Conservation (phyloP, 345 rosid species). For the Abelmoschus esculentus region DNA sequence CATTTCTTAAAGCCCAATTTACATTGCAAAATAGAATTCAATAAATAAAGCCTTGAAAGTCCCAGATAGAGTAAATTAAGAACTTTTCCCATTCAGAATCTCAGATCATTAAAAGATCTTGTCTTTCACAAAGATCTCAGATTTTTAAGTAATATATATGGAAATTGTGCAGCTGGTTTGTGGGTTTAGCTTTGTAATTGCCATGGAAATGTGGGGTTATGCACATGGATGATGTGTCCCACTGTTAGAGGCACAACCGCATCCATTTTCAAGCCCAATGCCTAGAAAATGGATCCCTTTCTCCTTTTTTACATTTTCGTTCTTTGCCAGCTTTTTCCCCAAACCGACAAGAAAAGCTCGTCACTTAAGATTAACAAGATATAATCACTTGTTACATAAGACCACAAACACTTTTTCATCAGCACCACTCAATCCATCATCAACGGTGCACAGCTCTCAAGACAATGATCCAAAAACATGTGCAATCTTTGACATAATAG, state of each 20-base stretch:
- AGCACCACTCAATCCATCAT: background rate
- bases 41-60: too few relatives aligned
- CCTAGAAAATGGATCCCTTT: background rate
- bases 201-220: background rate
- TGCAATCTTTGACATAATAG: background rate
- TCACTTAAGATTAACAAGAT: background rate
- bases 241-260: background rate
- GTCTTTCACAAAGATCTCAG: background rate
- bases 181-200: background rate
- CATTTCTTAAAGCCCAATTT: too few relatives aligned
- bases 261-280: background rate
- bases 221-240: slow-evolving; percentile 7
- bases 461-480: background rate
- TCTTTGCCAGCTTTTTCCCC: background rate
- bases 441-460: background rate
- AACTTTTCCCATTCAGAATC: background rate
- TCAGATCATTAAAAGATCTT: background rate
- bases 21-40: background rate
- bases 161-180: background rate
- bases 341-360: slow-evolving; percentile 2
- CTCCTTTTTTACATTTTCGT: background rate
- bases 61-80: too few relatives aligned
- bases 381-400: background rate
- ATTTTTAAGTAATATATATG: background rate
- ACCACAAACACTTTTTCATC: background rate